Base-by-base conservation (phyloP, 192 early-diverging fungal species). In the Cladochytrium replicatum region DNA sequence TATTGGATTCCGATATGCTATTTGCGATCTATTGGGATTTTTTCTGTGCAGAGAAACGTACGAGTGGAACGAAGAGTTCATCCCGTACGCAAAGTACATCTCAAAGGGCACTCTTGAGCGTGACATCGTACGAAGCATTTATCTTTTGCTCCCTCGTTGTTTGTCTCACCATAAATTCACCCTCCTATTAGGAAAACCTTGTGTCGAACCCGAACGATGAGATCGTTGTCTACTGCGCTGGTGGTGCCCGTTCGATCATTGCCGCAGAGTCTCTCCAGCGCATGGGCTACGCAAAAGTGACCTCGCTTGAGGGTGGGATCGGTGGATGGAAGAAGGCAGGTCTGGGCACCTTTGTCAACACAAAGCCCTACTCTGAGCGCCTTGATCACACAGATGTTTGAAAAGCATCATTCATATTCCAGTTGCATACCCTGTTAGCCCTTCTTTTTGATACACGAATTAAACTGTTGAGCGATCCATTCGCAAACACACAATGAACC, bases 221-320 rank as follows among this genome's bases (percentile, higher is more conserved):
- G 23, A 64, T 77, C 38, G 60, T 77, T 2, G 39, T 77, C 19
- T 77, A 77, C 60, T 77, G 74, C 43, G 70, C 70, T 3, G 57
- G 66, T 17, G 74, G 74, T 2, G 43, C 41, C 17, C 69, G 74
- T 11, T 74, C 74, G 3, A 26, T 74, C 3, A 17, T 77, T 6
- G 70, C 74, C 4, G 74, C 70, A 6, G 71, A 73, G 30, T 27
- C 62, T 5, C 48, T 77, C 19, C 47, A 67, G 47, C 54, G 59
- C 31, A 67, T 77, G 68, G 74, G 74, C 6, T 77, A 77, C 64
- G 64, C 61, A 60, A 74, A 77, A 45, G 74, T 77, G 17, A 13
- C 4, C 27, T 52, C 41, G 2, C 53, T 77, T 58, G 41, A 49
- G 7, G 74, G 74, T 30, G 72, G 72, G 46, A 58, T 58, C n/a